phyloP scores from a whole-genome alignment of 192 early-diverging fungal genomes.

The Backusella tarrabulga region DNA sequence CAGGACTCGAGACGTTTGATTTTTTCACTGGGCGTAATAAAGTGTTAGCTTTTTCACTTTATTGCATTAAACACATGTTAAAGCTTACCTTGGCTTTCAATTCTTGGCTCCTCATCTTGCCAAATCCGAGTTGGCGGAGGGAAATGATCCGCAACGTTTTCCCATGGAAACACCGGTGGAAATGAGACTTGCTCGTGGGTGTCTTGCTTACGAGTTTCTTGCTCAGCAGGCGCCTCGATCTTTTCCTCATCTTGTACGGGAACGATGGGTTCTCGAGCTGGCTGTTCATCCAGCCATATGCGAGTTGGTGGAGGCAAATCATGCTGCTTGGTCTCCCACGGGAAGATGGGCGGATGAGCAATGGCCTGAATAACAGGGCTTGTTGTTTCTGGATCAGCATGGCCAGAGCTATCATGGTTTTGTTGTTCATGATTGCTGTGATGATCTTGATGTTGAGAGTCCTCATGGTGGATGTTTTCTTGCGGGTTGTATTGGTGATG shows the following conservation, averaged over 20 bases:
- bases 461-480: not conserved
- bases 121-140: conserved; percentile 14
- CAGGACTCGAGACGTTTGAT: not conserved
- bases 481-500: not conserved
- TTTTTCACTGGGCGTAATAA: not conserved
- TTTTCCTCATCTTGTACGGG: not conserved
- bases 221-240: too few species aligned
- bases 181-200: not conserved
- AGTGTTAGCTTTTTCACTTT: not conserved
- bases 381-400: not conserved
- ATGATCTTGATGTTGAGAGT: not conserved
- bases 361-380: not conserved
- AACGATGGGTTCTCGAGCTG: not conserved
- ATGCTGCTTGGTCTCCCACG: not conserved
- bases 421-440: not conserved
- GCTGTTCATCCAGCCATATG: conserved; percentile 20
- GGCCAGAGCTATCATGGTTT: not conserved
- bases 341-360: not conserved
- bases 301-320: not conserved
- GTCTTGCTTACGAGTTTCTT: too few species aligned
- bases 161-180: not conserved
- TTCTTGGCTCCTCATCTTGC: not conserved
- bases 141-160: not conserved
- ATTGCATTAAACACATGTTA: not conserved
- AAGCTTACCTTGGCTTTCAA: not conserved